Conservation (phyloP, 306 rosid genomes). For the Betula pendula region DNA sequence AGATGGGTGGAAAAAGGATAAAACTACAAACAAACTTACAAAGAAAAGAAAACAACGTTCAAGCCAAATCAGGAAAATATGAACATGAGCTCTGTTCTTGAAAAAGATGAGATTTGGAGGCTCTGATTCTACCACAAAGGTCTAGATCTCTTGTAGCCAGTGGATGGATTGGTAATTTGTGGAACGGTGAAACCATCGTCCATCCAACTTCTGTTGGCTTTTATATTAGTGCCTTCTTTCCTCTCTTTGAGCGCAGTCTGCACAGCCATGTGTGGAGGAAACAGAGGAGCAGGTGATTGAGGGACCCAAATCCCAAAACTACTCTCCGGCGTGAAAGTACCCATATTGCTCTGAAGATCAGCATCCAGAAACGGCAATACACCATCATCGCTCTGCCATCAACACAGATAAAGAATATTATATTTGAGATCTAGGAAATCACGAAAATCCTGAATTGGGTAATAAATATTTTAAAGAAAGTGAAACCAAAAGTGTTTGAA, state of each 20-base stretch:
- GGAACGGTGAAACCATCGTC: constrained; percentile 88
- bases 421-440: constrained; percentile 18
- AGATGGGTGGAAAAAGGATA: neutral
- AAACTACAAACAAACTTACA: constrained; percentile 12
- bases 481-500: neutral
- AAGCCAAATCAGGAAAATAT: constrained; percentile 13
- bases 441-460: neutral
- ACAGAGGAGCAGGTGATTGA: constrained; percentile 44
- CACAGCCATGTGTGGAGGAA: constrained; percentile 35
- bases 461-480: neutral
- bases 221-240: constrained; percentile 41
- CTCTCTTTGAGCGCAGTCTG: constrained; percentile 34
- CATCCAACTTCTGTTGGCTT: constrained; percentile 43
- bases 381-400: constrained; percentile 45
- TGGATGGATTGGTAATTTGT: constrained; percentile 51
- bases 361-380: constrained; percentile 34
- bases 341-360: constrained; percentile 37
- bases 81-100: neutral
- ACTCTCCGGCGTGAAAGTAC: constrained; percentile 37
- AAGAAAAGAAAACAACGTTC: neutral
- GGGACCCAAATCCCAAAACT: constrained; percentile 78
- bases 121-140: constrained; percentile 45
- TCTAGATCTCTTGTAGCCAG: constrained; percentile 59
- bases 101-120: neutral
- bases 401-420: neutral